Conservation (phyloP, 805 yeast species). For the Candida andamanensis region DNA sequence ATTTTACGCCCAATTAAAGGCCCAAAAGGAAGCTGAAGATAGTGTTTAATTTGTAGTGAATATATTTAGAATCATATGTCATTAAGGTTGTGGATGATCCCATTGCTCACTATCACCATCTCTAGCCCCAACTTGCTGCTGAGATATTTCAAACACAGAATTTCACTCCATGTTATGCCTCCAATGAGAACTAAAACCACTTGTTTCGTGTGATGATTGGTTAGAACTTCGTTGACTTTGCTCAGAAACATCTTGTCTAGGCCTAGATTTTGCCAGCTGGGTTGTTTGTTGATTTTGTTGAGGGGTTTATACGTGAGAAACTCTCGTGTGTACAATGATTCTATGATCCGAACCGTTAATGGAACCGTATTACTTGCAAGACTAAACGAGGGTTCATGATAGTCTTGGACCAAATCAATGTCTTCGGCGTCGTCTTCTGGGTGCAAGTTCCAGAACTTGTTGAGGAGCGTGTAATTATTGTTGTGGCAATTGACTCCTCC, state of each 20-base stretch:
- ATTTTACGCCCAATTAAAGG: constrained; percentile 75
- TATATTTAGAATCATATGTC: constrained; percentile 12
- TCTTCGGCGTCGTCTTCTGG: constrained; percentile 32
- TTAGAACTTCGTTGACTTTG: constrained; percentile 29
- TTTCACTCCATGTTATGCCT: constrained; percentile 82
- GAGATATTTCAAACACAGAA: constrained; percentile 64
- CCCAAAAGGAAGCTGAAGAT: constrained; percentile 62
- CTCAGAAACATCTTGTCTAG: constrained; percentile 40
- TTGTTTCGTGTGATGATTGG: constrained; percentile 16
- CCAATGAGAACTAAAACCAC: constrained; percentile 61
- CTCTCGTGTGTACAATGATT: constrained; percentile 58
- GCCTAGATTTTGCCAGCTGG: constrained; percentile 42
- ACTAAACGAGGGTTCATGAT: constrained; percentile 53
- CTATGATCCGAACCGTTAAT: constrained; percentile 60
- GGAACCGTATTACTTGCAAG: constrained; percentile 81
- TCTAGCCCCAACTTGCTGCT: constrained; percentile 41
- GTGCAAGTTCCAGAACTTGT: constrained; percentile 44
- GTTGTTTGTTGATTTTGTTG: constrained; percentile 29
- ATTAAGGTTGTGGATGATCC: constrained; percentile 30
- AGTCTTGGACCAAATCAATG: constrained; percentile 14
- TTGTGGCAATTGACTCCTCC: constrained; percentile 26
- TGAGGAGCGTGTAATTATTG: constrained; percentile 33
- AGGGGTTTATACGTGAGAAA: constrained; percentile 40
- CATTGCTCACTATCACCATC: constrained; percentile 40
- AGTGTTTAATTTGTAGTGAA: constrained; percentile 17